Base-by-base conservation (phyloP, 257 asterid genomes). In the Echites panduratus region DNA sequence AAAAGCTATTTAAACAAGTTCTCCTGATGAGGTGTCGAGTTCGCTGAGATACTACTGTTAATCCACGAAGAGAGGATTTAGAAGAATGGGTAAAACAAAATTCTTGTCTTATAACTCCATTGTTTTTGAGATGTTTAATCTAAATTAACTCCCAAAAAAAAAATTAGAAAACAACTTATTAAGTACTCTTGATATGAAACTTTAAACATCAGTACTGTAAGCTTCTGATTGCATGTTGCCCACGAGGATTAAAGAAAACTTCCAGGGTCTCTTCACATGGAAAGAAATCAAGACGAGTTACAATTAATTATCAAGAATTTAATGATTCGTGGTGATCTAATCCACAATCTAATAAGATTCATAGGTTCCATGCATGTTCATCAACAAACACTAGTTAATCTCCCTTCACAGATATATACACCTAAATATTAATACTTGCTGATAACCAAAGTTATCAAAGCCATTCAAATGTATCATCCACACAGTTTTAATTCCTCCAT, bases 401-500 rank as follows among this genome's bases (percentile, higher is more conserved):
- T 8, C 32, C 54, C 58, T 13, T 58, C 26, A 52, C 59, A 14
- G 43, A 19, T 41, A 72, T 58, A 58, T n/a, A 22, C 49, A 9
- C 35, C 52, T 32, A 40, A 38, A 45, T 54, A 43, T 26, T 9
- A 10, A 38, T 40, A 35, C 29, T 57, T 73, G 35, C 7, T 73
- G n/a, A n/a, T 13, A 13, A 50, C 64, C 22, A 50, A n/a, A n/a
- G n/a, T n/a, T n/a, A n/a, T n/a, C 50, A 11, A 49, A 48, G 38
- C 50, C 45, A 41, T 58, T 26, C 54, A 10, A n/a, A n/a, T 9
- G n/a, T 17, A 41, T 72, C 58, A 43, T 13, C 49, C 80, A 52
- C 53, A 40, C 73, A 50, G 32, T 41, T 70, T 70, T 24, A 26
- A 67, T 44, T 19, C 19, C 64, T 16, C 66, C 32, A 71, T 70